Percentiles rank a stretch among this genome's conserved stretches.
phyloP scores from a whole-genome alignment of 208 protist species.

The Trichomonas vaginalis region DNA sequence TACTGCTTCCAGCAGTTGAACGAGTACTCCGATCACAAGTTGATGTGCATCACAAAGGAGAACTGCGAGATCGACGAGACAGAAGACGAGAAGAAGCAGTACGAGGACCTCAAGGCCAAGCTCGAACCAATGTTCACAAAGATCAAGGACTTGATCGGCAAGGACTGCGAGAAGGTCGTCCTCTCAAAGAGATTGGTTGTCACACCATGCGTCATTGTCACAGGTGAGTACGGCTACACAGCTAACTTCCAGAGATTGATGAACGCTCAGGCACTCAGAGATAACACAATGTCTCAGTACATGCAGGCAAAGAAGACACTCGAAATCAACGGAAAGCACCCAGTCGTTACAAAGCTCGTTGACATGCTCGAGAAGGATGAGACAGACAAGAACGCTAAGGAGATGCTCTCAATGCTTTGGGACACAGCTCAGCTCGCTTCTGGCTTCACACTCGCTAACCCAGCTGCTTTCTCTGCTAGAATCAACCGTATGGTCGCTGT shows the following conservation, averaged over 20 bases:
- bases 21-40: slow-evolving; percentile 89
- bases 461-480: slow-evolving; percentile 64
- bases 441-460: slow-evolving; percentile 89
- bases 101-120: slow-evolving; percentile 70
- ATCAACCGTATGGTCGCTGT: slow-evolving; percentile 96
- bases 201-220: slow-evolving; percentile 90
- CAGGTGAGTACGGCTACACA: slow-evolving; percentile 89
- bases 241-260: slow-evolving; percentile 98
- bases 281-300: slow-evolving; percentile 76
- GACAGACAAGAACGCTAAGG: slow-evolving; percentile 85
- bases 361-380: slow-evolving; percentile 68
- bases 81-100: slow-evolving; percentile 84
- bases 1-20: slow-evolving; percentile 86
- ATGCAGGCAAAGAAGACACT: slow-evolving; percentile 96
- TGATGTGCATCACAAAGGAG: slow-evolving; percentile 96
- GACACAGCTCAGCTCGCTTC: slow-evolving; percentile 87
- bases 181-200: slow-evolving; percentile 70
- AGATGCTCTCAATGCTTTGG: slow-evolving; percentile 86
- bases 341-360: slow-evolving; percentile 76
- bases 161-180: slow-evolving; percentile 95
- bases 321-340: slow-evolving; percentile 88
- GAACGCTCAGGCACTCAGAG: slow-evolving; percentile 92
- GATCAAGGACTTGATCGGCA: slow-evolving; percentile 94
- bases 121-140: slow-evolving; percentile 76
- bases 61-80: slow-evolving; percentile 75